Conservation (phyloP, 371 early-diverging fungal genomes). For the Apophysomyces elegans region DNA sequence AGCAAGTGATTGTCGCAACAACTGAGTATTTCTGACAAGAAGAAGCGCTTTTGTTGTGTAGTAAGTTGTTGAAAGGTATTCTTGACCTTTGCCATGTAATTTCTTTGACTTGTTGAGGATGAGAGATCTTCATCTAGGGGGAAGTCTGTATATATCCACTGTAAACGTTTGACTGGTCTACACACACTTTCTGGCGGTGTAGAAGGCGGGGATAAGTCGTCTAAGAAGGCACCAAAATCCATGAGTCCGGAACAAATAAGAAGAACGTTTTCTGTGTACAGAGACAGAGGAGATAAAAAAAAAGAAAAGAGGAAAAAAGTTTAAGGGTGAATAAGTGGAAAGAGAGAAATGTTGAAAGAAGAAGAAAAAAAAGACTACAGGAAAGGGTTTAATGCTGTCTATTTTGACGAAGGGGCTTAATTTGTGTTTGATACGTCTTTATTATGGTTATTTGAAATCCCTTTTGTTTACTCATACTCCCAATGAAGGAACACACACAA, state of each 20-base stretch:
- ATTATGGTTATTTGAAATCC: too few relatives aligned
- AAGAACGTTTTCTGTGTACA: background rate
- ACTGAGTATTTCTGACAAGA: constrained; percentile 53
- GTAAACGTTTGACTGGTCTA: constrained; percentile 10
- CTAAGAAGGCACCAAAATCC: constrained; percentile 8
- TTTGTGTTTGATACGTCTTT: too few relatives aligned
- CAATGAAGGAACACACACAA: too few relatives aligned
- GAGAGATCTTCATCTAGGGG: background rate
- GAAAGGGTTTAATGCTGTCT: too few relatives aligned
- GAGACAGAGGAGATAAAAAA: too few relatives aligned
- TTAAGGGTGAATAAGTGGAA: too few relatives aligned
- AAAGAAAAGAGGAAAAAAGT: too few relatives aligned
- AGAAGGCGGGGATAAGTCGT: constrained; percentile 12
- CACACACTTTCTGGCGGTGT: constrained; percentile 6
- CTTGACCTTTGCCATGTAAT: constrained; percentile 27
- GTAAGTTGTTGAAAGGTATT: constrained; percentile 14
- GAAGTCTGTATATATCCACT: background rate
- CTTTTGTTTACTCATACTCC: too few relatives aligned
- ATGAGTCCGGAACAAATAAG: constrained; percentile 2
- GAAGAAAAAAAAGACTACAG: too few relatives aligned
- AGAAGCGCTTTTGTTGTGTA: constrained; percentile 12
- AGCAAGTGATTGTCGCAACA: constrained; percentile 63
- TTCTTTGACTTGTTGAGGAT: constrained; percentile 8
- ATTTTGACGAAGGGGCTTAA: too few relatives aligned
- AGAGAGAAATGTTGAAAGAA: too few relatives aligned